phyloP scores from a whole-genome alignment of 2,329 filamentous ascomycete species.

The Colletotrichum australisinense region DNA sequence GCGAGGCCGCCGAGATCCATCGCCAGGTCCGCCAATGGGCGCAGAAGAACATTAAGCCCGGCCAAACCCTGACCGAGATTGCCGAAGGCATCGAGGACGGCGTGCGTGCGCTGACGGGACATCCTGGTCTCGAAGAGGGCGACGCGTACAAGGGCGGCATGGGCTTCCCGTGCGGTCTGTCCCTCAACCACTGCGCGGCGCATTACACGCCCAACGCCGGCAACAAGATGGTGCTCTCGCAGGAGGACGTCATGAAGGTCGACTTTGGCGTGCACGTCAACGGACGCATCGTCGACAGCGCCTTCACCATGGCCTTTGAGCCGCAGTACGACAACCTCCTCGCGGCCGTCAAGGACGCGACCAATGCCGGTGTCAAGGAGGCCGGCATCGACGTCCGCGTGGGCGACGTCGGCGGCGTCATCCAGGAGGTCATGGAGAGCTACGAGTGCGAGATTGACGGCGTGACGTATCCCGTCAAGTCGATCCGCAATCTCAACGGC shows the following conservation, averaged over 20 bases:
- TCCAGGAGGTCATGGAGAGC: slow-evolving; percentile 83
- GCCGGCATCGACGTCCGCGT: slow-evolving; percentile 84
- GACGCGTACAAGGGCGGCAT: slow-evolving; percentile 84
- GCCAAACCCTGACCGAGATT: slow-evolving; percentile 83
- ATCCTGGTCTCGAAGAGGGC: slow-evolving; percentile 81
- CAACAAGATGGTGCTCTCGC: slow-evolving; percentile 79
- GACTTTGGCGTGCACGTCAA: slow-evolving; percentile 87
- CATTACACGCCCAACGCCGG: slow-evolving; percentile 91
- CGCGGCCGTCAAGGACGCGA: slow-evolving; percentile 79
- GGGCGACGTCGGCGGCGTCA: slow-evolving; percentile 76
- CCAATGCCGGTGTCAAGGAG: slow-evolving; percentile 81
- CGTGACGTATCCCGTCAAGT: slow-evolving; percentile 75
- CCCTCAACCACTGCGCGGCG: slow-evolving; percentile 86
- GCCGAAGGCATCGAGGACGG: slow-evolving; percentile 87
- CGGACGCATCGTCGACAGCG: slow-evolving; percentile 83
- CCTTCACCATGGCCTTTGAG: slow-evolving; percentile 83
- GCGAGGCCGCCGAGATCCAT: slow-evolving; percentile 85
- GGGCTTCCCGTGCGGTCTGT: slow-evolving; percentile 88
- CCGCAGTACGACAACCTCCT: slow-evolving; percentile 82
- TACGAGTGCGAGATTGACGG: slow-evolving; percentile 80
- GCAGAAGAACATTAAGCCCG: slow-evolving; percentile 83
- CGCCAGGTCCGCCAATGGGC: slow-evolving; percentile 88
- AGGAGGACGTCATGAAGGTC: slow-evolving; percentile 84
- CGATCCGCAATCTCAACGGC: slow-evolving; percentile 78
- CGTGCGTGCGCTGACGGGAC: slow-evolving; percentile 81